These are phyloP conservation scores for Scheffersomyces lignicola DNA, from an alignment of 1,139 yeast species.

Conservation along the genomic window DNA sequence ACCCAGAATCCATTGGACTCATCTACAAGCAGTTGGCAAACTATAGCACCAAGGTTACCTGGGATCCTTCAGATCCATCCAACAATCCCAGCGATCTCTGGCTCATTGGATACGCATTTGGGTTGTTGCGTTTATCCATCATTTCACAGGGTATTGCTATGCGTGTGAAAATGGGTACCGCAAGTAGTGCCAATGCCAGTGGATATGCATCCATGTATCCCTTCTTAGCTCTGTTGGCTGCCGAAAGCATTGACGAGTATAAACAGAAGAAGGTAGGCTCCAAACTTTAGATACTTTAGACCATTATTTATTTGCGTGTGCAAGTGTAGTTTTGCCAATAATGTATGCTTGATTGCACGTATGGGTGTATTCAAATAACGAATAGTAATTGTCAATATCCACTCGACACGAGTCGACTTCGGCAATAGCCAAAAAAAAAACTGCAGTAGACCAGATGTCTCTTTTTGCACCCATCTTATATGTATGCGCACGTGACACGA, in stretches of 20 bases:
- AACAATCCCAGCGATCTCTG: constrained; percentile 48
- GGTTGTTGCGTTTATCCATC: constrained; percentile 58
- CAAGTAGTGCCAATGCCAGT: constrained; percentile 58
- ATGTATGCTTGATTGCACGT: background rate
- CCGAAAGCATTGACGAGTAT: constrained; percentile 14
- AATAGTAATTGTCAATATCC: background rate
- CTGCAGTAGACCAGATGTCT: too few relatives aligned
- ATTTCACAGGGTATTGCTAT: constrained; percentile 71
- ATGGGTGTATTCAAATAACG: background rate
- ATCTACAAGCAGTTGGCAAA: constrained; percentile 26
- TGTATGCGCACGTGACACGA: too few relatives aligned
- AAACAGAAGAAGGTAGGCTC: background rate
- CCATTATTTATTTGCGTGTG: too few relatives aligned
- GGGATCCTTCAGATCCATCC: constrained; percentile 34
- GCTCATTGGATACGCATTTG: constrained; percentile 61
- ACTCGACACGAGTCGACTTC: too few relatives aligned
- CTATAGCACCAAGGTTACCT: constrained; percentile 16
- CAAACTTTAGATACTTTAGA: background rate
- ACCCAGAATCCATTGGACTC: constrained; percentile 24
- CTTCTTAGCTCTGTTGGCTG: constrained; percentile 41
- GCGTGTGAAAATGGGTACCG: constrained; percentile 56
- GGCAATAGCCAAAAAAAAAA: too few relatives aligned
- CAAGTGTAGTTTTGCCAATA: too few relatives aligned
- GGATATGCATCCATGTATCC: constrained; percentile 46
- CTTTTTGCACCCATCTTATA: too few relatives aligned